Evolutionary conservation across 192 early-diverging fungal species (phyloP).

Genomic region (Rhizophagus sp.): DNA sequence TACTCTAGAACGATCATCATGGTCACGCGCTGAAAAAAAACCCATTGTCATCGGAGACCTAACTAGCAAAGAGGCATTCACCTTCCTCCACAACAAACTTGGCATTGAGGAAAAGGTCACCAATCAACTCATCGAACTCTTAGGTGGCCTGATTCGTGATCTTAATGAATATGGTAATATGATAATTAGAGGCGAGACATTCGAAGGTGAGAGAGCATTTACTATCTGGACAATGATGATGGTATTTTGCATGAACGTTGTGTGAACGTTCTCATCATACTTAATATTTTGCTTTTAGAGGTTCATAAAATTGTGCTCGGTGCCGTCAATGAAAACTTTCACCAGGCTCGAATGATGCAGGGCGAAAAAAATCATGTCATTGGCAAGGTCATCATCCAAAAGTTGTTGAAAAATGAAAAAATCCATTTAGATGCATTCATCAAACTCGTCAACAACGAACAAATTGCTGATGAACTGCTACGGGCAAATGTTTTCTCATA

Average conservation of each 20-base stretch:
- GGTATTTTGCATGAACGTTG: background rate
- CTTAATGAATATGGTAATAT: constrained; percentile 16
- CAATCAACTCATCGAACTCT: constrained; percentile 20
- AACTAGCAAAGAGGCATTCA: constrained; percentile 12
- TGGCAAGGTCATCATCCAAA: constrained; percentile 21
- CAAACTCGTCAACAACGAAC: background rate
- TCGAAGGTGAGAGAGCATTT: constrained; percentile 28
- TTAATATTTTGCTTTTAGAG: constrained; percentile 30
- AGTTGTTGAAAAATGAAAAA: constrained; percentile 23
- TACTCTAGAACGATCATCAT: too few species aligned
- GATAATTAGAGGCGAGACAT: constrained; percentile 6
- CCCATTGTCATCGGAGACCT: too few species aligned
- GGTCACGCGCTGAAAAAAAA: too few species aligned
- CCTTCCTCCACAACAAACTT: constrained; percentile 25
- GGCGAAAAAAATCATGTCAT: constrained; percentile 1
- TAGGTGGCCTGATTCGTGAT: constrained; percentile 24
- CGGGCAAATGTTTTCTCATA: constrained; percentile 29
- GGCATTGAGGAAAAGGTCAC: constrained; percentile 16
- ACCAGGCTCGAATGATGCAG: constrained; percentile 18
- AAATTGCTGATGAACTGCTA: constrained; percentile 26
- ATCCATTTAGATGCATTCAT: background rate
- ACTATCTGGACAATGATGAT: constrained; percentile 17
- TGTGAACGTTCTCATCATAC: constrained; percentile 24
- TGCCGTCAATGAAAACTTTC: background rate
- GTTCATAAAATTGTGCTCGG: constrained; percentile 12